Conservation (phyloP, 129 eudicot species). For the Flaveria sonorensis region DNA sequence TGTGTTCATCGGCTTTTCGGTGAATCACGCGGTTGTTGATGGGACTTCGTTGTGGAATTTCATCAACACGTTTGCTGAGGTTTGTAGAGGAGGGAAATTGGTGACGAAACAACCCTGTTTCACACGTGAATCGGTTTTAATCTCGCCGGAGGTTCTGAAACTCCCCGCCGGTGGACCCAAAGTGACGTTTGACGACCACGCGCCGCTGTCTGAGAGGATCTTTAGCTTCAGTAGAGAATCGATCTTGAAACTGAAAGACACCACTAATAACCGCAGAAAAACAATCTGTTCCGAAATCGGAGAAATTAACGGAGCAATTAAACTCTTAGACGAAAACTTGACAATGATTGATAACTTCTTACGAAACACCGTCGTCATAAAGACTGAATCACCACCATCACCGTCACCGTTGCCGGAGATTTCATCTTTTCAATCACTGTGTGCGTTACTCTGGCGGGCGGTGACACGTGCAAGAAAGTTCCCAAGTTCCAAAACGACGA, state of each 20-base stretch:
- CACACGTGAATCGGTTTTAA: constrained; percentile 55
- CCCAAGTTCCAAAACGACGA: constrained; percentile 55
- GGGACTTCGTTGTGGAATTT: constrained; percentile 89
- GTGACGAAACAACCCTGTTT: constrained; percentile 54
- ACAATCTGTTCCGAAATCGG: constrained; percentile 26
- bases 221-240: constrained; percentile 76
- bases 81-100: constrained; percentile 47
- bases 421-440: constrained; percentile 81
- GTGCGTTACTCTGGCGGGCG: constrained; percentile 81
- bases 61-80: constrained; percentile 73
- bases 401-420: constrained; percentile 38
- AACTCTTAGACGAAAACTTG: constrained; percentile 33
- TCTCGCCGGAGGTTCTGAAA: constrained; percentile 54
- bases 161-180: constrained; percentile 64
- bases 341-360: constrained; percentile 40
- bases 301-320: constrained; percentile 46
- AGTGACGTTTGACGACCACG: constrained; percentile 59
- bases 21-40: constrained; percentile 79
- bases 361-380: constrained; percentile 39
- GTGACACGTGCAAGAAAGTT: constrained; percentile 85
- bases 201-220: constrained; percentile 61
- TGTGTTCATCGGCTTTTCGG: constrained; percentile 67
- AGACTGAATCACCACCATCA: constrained; percentile 13
- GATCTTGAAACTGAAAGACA: constrained; percentile 56
- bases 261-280: constrained; percentile 42